These are phyloP conservation scores for Colletotrichum salicis DNA, from an alignment of 2,329 filamentous ascomycete species.

Conservation along the genomic window DNA sequence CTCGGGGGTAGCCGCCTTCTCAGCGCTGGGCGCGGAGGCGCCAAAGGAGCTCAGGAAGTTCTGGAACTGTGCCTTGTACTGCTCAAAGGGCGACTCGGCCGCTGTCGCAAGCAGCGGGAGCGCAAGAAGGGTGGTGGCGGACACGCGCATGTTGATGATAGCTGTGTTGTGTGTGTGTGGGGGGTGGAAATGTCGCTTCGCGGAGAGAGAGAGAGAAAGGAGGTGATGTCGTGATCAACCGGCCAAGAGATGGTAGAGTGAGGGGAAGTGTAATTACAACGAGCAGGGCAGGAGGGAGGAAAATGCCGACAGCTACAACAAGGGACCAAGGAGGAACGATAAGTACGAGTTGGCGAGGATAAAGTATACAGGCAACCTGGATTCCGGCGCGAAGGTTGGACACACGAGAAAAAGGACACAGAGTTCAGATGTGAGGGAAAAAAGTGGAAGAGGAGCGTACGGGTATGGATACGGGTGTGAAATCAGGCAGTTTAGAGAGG, in stretches of 20 bases:
- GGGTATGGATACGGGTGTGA: background rate
- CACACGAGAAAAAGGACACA: slow-evolving; percentile 27
- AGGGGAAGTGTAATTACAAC: slow-evolving; percentile 24
- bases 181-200: slow-evolving; percentile 11
- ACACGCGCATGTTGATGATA: slow-evolving; percentile 64
- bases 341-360: slow-evolving; percentile 7
- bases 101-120: slow-evolving; percentile 66
- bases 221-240: slow-evolving; percentile 29
- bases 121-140: slow-evolving; percentile 60
- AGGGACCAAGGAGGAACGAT: slow-evolving; percentile 31
- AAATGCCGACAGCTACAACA: slow-evolving; percentile 23
- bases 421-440: slow-evolving; percentile 9
- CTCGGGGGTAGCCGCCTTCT: slow-evolving; percentile 52
- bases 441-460: slow-evolving; percentile 27
- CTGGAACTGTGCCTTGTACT: slow-evolving; percentile 73
- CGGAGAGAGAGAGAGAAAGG: slow-evolving; percentile 30
- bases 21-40: slow-evolving; percentile 62
- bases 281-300: background rate
- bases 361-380: slow-evolving; percentile 4
- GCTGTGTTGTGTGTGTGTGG: slow-evolving; percentile 39
- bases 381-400: slow-evolving; percentile 4
- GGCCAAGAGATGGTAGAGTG: slow-evolving; percentile 24
- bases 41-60: slow-evolving; percentile 70
- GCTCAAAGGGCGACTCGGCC: slow-evolving; percentile 61
- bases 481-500: slow-evolving; percentile 5